Evolutionary conservation across 2,329 filamentous ascomycete species (phyloP), one percentile per base, ranked within the genome.

Genomic region (Arthrobotrys iridis): DNA sequence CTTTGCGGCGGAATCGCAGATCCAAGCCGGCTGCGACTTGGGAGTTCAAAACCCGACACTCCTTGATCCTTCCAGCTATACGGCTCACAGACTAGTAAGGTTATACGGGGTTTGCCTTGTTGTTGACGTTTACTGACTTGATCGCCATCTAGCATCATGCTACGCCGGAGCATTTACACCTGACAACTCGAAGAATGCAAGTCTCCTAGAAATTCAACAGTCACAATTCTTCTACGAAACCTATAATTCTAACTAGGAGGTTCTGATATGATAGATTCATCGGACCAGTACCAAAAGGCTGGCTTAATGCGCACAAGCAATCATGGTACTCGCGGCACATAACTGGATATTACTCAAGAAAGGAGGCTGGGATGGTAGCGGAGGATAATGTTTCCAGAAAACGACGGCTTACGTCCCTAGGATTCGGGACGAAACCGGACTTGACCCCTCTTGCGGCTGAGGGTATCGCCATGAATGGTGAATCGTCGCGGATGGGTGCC

Each of bases 151-250:
- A 80, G 79, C 78, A 79, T 46, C 79, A 80, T 68, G 79, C 76
- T 57, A 80, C 77, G 13, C 77, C 78, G 62, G 64, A 76, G 33
- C 79, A 80, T 71, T 64, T 80, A 35, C 78, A 80, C 52, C 13
- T 79, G 15, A 80, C 79, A 33, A 79, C 77, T 37, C 76, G 79
- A 41, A 71, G 79, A 68, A 76, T 80, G 79, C 77, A 77, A 76
- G 78, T 64, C 58, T 46, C 26, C 35, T 13, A 40, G 11, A 40
- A n/a, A 40, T 40, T n/a, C 35, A 15, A 40, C 35, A 30, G 15
- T 45, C 50, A 11, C 2, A 7, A 22, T 43, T 41, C 2, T 18
- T 30, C 20, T 33, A 28, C 20, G 13, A n/a, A 24, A 13, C 2
- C 41, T 24, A 2, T 30, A 26, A 28, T 45, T 63, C 45, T 75